A percentile compares a stretch with the other conserved stretches of the same genome.
phyloP scores from a whole-genome alignment of 192 early-diverging fungal species.

The Coemansia sp. region DNA sequence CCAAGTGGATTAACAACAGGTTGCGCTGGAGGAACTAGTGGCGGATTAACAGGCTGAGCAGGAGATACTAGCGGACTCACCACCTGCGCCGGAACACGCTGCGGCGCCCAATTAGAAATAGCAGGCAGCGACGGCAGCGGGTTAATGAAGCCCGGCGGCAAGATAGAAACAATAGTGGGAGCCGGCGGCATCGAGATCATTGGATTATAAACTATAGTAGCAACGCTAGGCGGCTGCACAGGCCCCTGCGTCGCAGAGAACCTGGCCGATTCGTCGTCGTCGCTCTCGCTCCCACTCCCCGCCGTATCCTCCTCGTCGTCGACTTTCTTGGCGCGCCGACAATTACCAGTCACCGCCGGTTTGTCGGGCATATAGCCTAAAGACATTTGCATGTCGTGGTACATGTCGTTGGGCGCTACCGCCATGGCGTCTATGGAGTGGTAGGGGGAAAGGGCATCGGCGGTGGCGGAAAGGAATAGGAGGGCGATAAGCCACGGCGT shows the following conservation, averaged over 20 bases:
- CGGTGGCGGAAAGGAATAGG: background rate
- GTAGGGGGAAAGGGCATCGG: background rate
- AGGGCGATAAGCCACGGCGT: conserved; percentile 19
- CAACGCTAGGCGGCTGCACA: background rate
- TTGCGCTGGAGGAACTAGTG: too few species aligned
- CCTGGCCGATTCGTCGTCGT: conserved; percentile 2
- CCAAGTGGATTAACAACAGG: too few species aligned
- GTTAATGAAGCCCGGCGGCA: background rate
- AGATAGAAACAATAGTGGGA: background rate
- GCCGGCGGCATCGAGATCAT: background rate
- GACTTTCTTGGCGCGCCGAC: background rate
- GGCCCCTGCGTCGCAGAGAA: background rate
- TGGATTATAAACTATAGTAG: background rate
- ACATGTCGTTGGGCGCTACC: background rate
- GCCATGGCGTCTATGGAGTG: background rate
- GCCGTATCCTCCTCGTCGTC: background rate
- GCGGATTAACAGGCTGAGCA: too few species aligned
- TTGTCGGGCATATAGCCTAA: background rate
- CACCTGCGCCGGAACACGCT: too few species aligned
- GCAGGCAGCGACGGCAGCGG: background rate
- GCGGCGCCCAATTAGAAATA: background rate
- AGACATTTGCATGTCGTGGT: background rate
- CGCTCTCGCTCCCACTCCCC: conserved; percentile 21
- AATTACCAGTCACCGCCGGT: background rate
- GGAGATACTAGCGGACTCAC: too few species aligned